Base-by-base conservation (phyloP, 441 rosid genomes). In the Populus hybrid region DNA sequence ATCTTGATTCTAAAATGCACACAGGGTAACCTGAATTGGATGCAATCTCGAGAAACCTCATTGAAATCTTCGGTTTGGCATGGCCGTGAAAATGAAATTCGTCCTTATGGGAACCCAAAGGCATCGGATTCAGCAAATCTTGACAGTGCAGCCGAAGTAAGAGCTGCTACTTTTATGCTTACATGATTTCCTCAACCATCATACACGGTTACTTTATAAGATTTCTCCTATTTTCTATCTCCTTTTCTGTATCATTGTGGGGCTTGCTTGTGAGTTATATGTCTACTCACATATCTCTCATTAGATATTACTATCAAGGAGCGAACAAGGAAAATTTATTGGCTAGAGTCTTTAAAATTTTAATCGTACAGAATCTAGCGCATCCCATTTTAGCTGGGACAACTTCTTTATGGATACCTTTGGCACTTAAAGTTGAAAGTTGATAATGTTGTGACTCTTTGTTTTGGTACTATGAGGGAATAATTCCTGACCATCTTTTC, bases 81-180 rank as follows among this genome's bases (percentile, higher is more conserved):
- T 80, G 98, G 96, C 42, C 94, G 98, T 75, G 99, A 96, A 85
- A 92, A 90, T 85, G 99, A 96, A 85, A 92, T 96, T 73, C 90
- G 99, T 79, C 99, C 99, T 72, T 96, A 82, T 75, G 99, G 99
- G 77, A 94, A 94, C 84, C 90, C 97, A 36, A 96, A 89, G 83
- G 99, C 96, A n/a, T 96, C 99, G 66, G 98, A 96, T 83, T 96
- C 99, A 1, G 98, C 99, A 18, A 96, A 96, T 83, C 98, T 96
- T 81, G 99, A 96, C 76, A 91, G 98, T 82, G 84, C 99, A 73
- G 99, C 99, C 77, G 99, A 96, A 81, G 99, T 96, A 92, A 68
- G 94, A 74, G 77, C 84, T 65, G 28, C n/a, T 18, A 9, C 78
- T 65, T 67, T 46, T 72, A 20, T 67, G 61, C 65, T 18, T 40